phyloP scores from a whole-genome alignment of 371 early-diverging fungal genomes.

The Catenaria anguillulae region DNA sequence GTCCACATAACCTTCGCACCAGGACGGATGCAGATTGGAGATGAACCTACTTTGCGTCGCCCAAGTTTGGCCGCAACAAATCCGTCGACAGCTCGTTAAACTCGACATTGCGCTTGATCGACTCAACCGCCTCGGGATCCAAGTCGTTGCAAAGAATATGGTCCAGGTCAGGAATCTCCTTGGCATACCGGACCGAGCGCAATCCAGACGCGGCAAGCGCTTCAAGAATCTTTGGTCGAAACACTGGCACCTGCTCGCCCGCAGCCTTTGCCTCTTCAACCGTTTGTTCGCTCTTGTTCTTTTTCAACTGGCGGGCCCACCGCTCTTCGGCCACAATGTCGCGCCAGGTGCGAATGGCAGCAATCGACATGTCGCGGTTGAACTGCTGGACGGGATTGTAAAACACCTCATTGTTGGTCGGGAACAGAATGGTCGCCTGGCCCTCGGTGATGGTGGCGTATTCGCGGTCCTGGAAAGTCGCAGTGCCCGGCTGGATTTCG shows the following conservation, averaged over 20 bases:
- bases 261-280: slow-evolving; percentile 6
- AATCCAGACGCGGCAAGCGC: slow-evolving; percentile 98
- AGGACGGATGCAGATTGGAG: too few relatives aligned
- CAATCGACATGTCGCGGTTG: slow-evolving; percentile 92
- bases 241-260: neutral
- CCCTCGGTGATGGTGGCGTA: slow-evolving; percentile 60
- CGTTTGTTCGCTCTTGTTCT: slow-evolving; percentile 10
- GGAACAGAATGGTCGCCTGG: slow-evolving; percentile 76
- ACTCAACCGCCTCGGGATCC: slow-evolving; percentile 70
- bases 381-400: slow-evolving; percentile 98
- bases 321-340: slow-evolving; percentile 47
- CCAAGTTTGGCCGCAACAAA: slow-evolving; percentile 59
- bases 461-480: slow-evolving; percentile 9
- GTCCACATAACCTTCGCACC: too few relatives aligned
- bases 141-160: slow-evolving; percentile 91
- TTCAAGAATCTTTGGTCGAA: slow-evolving; percentile 71
- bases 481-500: neutral
- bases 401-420: slow-evolving; percentile 85
- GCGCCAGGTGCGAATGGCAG: slow-evolving; percentile 80
- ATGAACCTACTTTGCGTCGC: slow-evolving; percentile 52
- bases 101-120: slow-evolving; percentile 76
- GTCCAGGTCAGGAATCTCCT: slow-evolving; percentile 73
- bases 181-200: slow-evolving; percentile 95
- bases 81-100: slow-evolving; percentile 61
- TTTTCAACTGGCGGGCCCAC: slow-evolving; percentile 27